These are phyloP conservation scores for Naumovozyma castellii DNA, from an alignment of 805 yeast genomes.

Conservation along the genomic window DNA sequence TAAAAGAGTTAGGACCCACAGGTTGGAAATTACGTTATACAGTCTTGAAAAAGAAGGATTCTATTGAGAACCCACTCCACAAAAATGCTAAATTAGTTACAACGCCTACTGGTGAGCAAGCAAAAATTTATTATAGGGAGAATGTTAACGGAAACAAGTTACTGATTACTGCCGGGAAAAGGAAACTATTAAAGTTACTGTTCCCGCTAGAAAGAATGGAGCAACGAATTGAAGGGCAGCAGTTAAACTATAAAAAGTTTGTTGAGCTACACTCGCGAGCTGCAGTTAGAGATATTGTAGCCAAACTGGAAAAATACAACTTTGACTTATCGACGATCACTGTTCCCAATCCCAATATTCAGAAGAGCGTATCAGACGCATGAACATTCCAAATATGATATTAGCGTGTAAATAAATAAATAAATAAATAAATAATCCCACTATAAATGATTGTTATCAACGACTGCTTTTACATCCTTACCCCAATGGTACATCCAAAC, in stretches of 20 bases:
- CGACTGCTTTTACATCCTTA: background rate
- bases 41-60: constrained; percentile 43
- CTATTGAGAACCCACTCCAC: constrained; percentile 32
- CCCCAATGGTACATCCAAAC: background rate
- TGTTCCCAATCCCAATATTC: constrained; percentile 6
- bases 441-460: no score
- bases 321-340: constrained; percentile 30
- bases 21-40: constrained; percentile 88
- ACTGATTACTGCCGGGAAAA: constrained; percentile 53
- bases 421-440: no score
- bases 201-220: constrained; percentile 42
- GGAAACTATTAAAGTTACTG: constrained; percentile 47
- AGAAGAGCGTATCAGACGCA: no score
- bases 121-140: constrained; percentile 43
- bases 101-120: constrained; percentile 24
- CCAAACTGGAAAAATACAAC: constrained; percentile 19
- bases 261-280: constrained; percentile 32
- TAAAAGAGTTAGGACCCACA: constrained; percentile 82
- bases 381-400: no score
- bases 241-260: constrained; percentile 42
- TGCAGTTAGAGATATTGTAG: constrained; percentile 13
- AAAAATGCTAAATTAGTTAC: constrained; percentile 30
- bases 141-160: constrained; percentile 34
- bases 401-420: background rate
- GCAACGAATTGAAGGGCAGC: constrained; percentile 35